These are phyloP conservation scores for Aphanoascus verrucosus DNA, from an alignment of 2,329 filamentous ascomycete species.

Conservation along the genomic window DNA sequence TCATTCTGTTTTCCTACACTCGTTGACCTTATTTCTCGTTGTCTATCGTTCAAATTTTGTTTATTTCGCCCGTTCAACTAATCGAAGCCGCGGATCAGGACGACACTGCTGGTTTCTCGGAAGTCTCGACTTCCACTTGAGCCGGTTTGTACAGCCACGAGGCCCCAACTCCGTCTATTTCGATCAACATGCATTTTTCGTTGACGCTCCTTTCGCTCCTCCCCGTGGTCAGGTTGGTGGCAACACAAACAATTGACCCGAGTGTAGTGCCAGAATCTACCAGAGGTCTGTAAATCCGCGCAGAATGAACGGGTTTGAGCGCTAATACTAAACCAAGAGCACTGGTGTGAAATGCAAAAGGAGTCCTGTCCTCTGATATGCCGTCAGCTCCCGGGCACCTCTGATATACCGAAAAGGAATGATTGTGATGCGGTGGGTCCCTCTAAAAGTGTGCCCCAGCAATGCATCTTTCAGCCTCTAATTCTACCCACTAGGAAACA, in stretches of 20 bases:
- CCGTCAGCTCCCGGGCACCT: conserved; percentile 30
- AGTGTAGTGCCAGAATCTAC: conserved; percentile 27
- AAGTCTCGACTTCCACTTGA: too few relatives aligned
- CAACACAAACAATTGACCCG: conserved; percentile 32
- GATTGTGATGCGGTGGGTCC: conserved; percentile 30
- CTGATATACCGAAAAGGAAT: conserved; percentile 28
- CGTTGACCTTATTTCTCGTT: too few relatives aligned
- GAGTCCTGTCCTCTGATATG: conserved; percentile 38
- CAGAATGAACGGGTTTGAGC: neutral
- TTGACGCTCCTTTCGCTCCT: conserved; percentile 17
- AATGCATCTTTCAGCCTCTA: neutral
- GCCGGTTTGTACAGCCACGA: too few relatives aligned
- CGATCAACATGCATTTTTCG: too few relatives aligned
- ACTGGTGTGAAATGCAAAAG: conserved; percentile 36
- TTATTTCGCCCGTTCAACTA: too few relatives aligned
- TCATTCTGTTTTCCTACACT: too few relatives aligned
- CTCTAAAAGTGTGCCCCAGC: too few relatives aligned
- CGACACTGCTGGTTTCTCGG: too few relatives aligned
- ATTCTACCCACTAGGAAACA: conserved; percentile 25
- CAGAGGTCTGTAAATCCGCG: conserved; percentile 24
- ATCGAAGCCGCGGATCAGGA: too few relatives aligned
- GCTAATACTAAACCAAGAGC: conserved; percentile 22
- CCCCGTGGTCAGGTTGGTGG: conserved; percentile 24
- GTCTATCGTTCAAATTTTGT: too few relatives aligned
- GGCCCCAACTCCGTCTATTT: too few relatives aligned